Percentiles rank a stretch among this genome's conserved stretches.
These are phyloP conservation scores for Fusarium pilosicola DNA, from an alignment of 2,329 filamentous ascomycete species.

Conservation along the genomic window DNA sequence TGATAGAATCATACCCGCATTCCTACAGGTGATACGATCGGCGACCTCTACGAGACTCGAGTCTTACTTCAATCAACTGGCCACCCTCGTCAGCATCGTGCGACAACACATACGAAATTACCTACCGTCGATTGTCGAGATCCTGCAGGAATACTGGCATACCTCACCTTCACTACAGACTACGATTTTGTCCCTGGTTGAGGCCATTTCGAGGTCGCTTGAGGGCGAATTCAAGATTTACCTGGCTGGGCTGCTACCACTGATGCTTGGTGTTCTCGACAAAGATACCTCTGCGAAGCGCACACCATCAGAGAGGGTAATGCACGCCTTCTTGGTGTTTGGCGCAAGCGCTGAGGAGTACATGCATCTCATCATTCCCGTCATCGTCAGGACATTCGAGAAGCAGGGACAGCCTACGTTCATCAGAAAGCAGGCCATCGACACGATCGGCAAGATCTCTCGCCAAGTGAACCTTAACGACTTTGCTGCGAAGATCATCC, in stretches of 20 bases:
- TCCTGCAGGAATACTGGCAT: slow-evolving; percentile 92
- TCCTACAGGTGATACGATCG: slow-evolving; percentile 86
- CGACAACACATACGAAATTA: slow-evolving; percentile 95
- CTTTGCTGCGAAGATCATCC: slow-evolving; percentile 95
- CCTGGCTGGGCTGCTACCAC: slow-evolving; percentile 84
- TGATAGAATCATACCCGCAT: slow-evolving; percentile 92
- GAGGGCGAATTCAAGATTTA: slow-evolving; percentile 99
- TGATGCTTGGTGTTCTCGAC: slow-evolving; percentile 95
- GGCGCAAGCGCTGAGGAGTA: slow-evolving; percentile 97
- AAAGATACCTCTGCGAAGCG: slow-evolving; percentile 81
- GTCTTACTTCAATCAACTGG: slow-evolving; percentile 97
- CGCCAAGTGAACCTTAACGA: slow-evolving; percentile 97
- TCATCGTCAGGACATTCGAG: slow-evolving; percentile 94
- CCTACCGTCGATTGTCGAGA: slow-evolving; percentile 84
- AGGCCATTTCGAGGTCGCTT: slow-evolving; percentile 91
- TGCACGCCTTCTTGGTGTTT: slow-evolving; percentile 96
- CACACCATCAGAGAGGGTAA: slow-evolving; percentile 86
- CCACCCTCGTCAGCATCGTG: slow-evolving; percentile 92
- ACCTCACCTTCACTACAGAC: slow-evolving; percentile 82
- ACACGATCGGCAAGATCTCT: slow-evolving; percentile 93
- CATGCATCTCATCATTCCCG: slow-evolving; percentile 98
- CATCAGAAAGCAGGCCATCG: slow-evolving; percentile 88
- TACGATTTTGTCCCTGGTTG: slow-evolving; percentile 90
- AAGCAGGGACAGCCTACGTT: slow-evolving; percentile 82
- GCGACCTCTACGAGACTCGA: slow-evolving; percentile 83